phyloP scores from a whole-genome alignment of 306 rosid genomes.

The Malus sylvestris region DNA sequence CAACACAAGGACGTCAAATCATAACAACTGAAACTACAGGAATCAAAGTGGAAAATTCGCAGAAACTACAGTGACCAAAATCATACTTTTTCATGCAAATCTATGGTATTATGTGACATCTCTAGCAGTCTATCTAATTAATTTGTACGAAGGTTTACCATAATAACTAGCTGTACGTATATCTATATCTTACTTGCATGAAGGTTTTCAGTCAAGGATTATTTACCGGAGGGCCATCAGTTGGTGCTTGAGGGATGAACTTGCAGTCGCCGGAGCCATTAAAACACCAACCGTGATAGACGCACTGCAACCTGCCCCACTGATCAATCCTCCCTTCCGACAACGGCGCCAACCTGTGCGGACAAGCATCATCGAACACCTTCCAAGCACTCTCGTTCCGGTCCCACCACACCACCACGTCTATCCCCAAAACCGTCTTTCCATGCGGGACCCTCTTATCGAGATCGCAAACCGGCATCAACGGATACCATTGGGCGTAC shows the following conservation, averaged over 20 bases:
- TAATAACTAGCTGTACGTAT: not conserved
- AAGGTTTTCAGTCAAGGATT: not conserved
- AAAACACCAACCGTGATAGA: conserved; percentile 96
- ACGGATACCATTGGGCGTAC: conserved; percentile 84
- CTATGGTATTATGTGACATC: not conserved
- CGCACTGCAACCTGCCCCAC: conserved; percentile 92
- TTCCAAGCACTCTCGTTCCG: conserved; percentile 69
- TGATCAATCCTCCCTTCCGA: conserved; percentile 94
- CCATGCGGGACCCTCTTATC: conserved; percentile 77
- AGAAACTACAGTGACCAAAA: too few species aligned
- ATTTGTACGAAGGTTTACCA: not conserved
- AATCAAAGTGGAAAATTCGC: not conserved
- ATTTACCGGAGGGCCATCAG: conserved; percentile 74
- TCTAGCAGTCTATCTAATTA: not conserved
- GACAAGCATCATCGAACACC: conserved; percentile 85
- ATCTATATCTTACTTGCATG: not conserved
- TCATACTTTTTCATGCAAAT: not conserved
- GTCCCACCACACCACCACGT: conserved; percentile 98
- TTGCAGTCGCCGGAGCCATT: conserved; percentile 82
- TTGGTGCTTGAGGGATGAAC: conserved; percentile 82
- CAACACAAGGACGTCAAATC: not conserved
- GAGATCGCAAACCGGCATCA: conserved; percentile 81
- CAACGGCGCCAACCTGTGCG: conserved; percentile 88
- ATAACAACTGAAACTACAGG: not conserved
- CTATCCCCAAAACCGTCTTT: conserved; percentile 70